Evolutionary conservation across 345 rosid species (phyloP).

Genomic region (Rhizophora mangle): DNA sequence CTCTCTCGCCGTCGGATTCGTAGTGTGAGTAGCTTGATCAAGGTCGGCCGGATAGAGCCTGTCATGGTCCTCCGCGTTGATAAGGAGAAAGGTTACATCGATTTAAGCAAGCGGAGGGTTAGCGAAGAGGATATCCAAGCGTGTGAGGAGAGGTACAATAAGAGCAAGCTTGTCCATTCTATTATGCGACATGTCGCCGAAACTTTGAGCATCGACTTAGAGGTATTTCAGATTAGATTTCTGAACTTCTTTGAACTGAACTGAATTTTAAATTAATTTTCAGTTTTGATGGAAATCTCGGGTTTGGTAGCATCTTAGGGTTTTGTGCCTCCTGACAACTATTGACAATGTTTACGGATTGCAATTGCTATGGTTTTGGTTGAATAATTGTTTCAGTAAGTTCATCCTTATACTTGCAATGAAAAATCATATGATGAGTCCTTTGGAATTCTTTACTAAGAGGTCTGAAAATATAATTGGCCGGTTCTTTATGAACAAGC

Average conservation of each 20-base stretch:
- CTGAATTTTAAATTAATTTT: too few species aligned
- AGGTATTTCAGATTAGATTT: slow-evolving; percentile 38
- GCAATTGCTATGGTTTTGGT: too few species aligned
- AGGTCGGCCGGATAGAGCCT: slow-evolving; percentile 93
- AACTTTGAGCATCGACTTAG: slow-evolving; percentile 75
- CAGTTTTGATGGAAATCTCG: too few species aligned
- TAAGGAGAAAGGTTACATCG: slow-evolving; percentile 92
- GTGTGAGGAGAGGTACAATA: slow-evolving; percentile 92
- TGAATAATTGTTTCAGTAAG: too few species aligned
- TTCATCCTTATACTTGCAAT: too few species aligned
- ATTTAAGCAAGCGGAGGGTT: slow-evolving; percentile 89
- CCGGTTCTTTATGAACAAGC: too few species aligned
- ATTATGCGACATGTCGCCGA: slow-evolving; percentile 95
- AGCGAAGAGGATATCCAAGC: slow-evolving; percentile 88
- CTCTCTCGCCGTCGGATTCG: slow-evolving; percentile 97
- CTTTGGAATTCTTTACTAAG: too few species aligned
- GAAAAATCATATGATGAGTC: too few species aligned
- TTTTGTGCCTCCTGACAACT: too few species aligned
- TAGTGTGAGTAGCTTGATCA: slow-evolving; percentile 86
- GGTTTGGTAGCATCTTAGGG: too few species aligned
- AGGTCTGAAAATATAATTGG: too few species aligned
- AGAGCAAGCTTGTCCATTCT: slow-evolving; percentile 98
- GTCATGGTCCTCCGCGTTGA: slow-evolving; percentile 95
- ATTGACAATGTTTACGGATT: too few species aligned
- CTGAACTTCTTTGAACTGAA: neutral